A percentile compares a stretch with the other conserved stretches of the same genome.
Evolutionary conservation across 495 filamentous ascomycete species (phyloP).

Genomic region (Lasiosphaeriaceae sp.): DNA sequence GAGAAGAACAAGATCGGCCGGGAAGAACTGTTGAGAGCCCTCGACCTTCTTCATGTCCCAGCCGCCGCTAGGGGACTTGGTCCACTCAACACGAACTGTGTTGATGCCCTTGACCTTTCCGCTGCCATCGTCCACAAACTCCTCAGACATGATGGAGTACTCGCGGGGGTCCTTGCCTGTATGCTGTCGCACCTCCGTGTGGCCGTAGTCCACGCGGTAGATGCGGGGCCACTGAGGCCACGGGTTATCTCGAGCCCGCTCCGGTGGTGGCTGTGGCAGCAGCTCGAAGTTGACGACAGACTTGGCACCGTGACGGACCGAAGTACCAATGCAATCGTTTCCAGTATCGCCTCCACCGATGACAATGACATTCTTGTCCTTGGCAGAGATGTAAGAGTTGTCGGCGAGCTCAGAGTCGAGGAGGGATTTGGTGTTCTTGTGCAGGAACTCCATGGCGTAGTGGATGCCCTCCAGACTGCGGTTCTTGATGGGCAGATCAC

Average conservation of each 20-base stretch:
- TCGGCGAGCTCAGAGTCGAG: conserved; percentile 89
- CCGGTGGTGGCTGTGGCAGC: conserved; percentile 87
- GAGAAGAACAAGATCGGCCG: conserved; percentile 90
- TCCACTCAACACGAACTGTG: conserved; percentile 96
- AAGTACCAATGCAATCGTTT: conserved; percentile 99
- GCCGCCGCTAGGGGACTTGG: conserved; percentile 79
- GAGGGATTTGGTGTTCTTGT: conserved; percentile 97
- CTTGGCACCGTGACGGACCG: conserved; percentile 95
- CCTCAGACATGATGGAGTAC: conserved; percentile 98
- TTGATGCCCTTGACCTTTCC: conserved; percentile 96
- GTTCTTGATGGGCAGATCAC: conserved; percentile 89
- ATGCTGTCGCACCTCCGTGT: conserved; percentile 94
- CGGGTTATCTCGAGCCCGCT: conserved; percentile 94
- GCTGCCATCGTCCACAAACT: conserved; percentile 89
- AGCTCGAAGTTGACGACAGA: conserved; percentile 98
- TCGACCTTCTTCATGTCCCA: conserved; percentile 99
- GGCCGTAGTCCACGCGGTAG: conserved; percentile 97
- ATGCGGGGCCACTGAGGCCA: conserved; percentile 99
- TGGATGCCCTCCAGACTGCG: conserved; percentile 92
- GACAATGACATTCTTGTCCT: conserved; percentile 94
- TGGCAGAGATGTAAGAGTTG: conserved; percentile 89
- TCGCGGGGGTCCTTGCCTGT: conserved; percentile 97
- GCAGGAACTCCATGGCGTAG: conserved; percentile 98
- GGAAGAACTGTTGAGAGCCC: conserved; percentile 94
- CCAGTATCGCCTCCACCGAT: conserved; percentile 99